phyloP scores from a whole-genome alignment of 768 basidiomycete species.

The Rhizopogon vulgaris region DNA sequence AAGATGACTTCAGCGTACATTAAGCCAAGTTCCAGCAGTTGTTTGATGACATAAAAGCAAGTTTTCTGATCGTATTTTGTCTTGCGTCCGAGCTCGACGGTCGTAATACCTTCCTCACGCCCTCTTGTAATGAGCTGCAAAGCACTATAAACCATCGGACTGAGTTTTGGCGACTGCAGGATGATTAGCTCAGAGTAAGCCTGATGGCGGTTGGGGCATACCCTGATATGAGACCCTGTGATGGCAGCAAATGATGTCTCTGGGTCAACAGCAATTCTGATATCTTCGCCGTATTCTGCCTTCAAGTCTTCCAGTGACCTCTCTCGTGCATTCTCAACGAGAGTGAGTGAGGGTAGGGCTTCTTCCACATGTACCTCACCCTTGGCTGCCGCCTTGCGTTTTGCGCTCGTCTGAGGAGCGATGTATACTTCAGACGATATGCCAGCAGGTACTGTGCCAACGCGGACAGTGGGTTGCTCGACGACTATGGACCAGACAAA shows the following conservation, averaged over 20 bases:
- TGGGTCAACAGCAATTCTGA: slow-evolving; percentile 72
- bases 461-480: slow-evolving; percentile 64
- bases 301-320: slow-evolving; percentile 52
- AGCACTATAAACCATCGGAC: slow-evolving; percentile 78
- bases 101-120: slow-evolving; percentile 69
- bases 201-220: slow-evolving; percentile 29
- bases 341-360: slow-evolving; percentile 39
- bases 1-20: slow-evolving; percentile 42
- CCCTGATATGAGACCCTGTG: slow-evolving; percentile 80
- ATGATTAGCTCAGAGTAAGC: slow-evolving; percentile 7
- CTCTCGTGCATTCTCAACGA: slow-evolving; percentile 50
- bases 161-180: slow-evolving; percentile 67
- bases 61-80: slow-evolving; percentile 87
- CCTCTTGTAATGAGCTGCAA: slow-evolving; percentile 83
- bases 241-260: slow-evolving; percentile 73
- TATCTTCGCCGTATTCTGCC: slow-evolving; percentile 48
- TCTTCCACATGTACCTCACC: slow-evolving; percentile 42
- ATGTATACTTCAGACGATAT: slow-evolving; percentile 65
- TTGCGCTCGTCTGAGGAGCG: slow-evolving; percentile 67
- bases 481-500: slow-evolving; percentile 81
- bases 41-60: slow-evolving; percentile 79
- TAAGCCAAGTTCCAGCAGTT: slow-evolving; percentile 65
- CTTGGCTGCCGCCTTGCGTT: slow-evolving; percentile 56
- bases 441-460: slow-evolving; percentile 64
- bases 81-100: slow-evolving; percentile 68